These are phyloP conservation scores for Boletus rubescentipes DNA, from an alignment of 768 basidiomycete genomes.

Conservation along the genomic window DNA sequence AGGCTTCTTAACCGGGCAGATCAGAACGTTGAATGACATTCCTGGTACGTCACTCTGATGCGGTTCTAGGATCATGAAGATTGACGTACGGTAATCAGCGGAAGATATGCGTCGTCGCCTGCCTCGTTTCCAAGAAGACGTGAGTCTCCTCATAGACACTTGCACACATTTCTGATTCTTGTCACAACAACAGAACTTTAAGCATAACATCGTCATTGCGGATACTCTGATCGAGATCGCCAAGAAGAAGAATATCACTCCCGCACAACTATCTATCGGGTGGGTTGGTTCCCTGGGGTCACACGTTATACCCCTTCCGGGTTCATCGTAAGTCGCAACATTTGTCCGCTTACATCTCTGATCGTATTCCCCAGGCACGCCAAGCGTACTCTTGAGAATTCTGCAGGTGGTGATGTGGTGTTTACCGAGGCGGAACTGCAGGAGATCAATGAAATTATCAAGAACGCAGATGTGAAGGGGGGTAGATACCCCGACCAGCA, in stretches of 20 bases:
- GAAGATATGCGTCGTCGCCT: constrained; percentile 39
- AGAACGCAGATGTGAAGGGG: constrained; percentile 39
- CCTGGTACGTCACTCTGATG: constrained; percentile 15
- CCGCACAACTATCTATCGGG: constrained; percentile 44
- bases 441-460: constrained; percentile 40
- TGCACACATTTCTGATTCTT: neutral
- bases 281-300: constrained; percentile 42
- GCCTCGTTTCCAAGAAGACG: constrained; percentile 49
- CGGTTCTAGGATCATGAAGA: neutral
- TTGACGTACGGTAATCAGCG: constrained; percentile 23
- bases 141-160: neutral
- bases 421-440: constrained; percentile 40
- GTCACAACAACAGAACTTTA: constrained; percentile 36
- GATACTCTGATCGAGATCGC: constrained; percentile 42
- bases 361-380: constrained; percentile 23
- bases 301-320: constrained; percentile 52
- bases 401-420: constrained; percentile 41
- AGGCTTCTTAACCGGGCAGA: constrained; percentile 33
- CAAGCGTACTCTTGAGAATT: constrained; percentile 46
- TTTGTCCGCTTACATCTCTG: neutral
- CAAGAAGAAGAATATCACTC: constrained; percentile 40
- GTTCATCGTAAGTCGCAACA: constrained; percentile 38
- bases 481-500: constrained; percentile 35
- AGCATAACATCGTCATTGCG: constrained; percentile 45
- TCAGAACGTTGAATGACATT: constrained; percentile 39